Evolutionary conservation across 441 rosid species (phyloP).

Genomic region (Hypseocharis bilobata): DNA sequence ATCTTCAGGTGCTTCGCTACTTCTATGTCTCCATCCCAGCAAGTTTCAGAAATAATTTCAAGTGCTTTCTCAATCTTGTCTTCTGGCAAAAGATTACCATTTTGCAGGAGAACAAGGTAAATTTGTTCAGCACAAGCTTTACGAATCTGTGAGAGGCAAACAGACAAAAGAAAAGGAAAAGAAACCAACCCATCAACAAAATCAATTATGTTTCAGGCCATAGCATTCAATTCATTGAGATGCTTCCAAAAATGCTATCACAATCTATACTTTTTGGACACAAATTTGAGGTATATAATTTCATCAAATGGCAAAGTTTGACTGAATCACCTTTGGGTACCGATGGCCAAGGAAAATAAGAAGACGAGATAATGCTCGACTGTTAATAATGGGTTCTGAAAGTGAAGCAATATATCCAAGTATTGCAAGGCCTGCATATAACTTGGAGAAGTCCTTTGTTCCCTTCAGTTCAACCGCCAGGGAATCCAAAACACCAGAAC

Average conservation of each 20-base stretch:
- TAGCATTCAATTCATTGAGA: too few relatives aligned
- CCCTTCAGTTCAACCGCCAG: constrained; percentile 58
- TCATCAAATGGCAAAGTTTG: too few relatives aligned
- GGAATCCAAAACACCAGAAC: constrained; percentile 54
- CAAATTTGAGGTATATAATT: too few relatives aligned
- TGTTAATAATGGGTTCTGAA: constrained; percentile 42
- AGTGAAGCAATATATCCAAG: constrained; percentile 67
- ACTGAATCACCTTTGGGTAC: constrained; percentile 84
- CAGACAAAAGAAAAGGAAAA: background rate
- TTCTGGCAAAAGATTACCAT: constrained; percentile 44
- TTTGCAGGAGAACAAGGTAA: constrained; percentile 65
- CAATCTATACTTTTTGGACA: too few relatives aligned
- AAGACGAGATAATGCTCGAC: constrained; percentile 56
- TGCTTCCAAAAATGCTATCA: too few relatives aligned
- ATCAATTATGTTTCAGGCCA: background rate
- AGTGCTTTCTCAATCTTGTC: constrained; percentile 54
- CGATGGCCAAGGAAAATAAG: constrained; percentile 62
- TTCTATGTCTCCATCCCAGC: constrained; percentile 74
- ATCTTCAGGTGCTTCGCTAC: constrained; percentile 36
- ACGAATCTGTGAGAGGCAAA: constrained; percentile 49
- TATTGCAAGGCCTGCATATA: constrained; percentile 58
- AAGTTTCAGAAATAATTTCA: constrained; percentile 55
- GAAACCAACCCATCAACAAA: background rate
- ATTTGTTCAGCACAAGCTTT: constrained; percentile 68
- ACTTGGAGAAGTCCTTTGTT: constrained; percentile 64